Base-by-base conservation (phyloP, 139 green algal genomes). In the Closterium sp. region DNA sequence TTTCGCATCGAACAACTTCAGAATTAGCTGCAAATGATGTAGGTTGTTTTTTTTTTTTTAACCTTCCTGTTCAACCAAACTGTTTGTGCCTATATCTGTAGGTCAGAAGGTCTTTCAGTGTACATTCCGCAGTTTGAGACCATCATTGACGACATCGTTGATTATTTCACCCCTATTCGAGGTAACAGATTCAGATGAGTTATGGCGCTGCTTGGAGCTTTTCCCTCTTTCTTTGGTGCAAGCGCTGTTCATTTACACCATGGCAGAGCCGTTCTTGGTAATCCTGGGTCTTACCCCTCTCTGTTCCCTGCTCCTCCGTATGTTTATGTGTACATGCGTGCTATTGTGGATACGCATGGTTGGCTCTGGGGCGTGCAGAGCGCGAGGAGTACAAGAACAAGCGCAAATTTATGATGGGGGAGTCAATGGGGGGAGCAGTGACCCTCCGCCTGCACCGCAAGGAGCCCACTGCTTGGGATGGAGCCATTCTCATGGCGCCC, bases 401-500 rank as follows among this genome's bases (percentile, higher is more conserved):
- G 88, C n/a, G 89, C n/a, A 91, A 45, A 9, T 94, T 94, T 11
- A 31, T 94, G 31, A 91, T 85, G 10, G 91, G 91, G 22, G 91
- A 94, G 70, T 93, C 88, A 10, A 94, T 94, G 91, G 91, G 91
- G 4, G 91, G 91, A 29, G 91, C 91, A 10, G 62, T 92, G 3
- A 62, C 50, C 27, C 50, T 94, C 19, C 50, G 70, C 79, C 38
- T 92, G 22, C 88, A 93, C 42, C 88, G 88, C 17, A 89, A 70
- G 28, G 88, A 94, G 29, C 70, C 88, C 22, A 29, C 24, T 13
- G 70, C 38, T 17, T 94, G 91, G 91, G 29, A 94, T 22, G 91
- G 91, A 31, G 88, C 88, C 22, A 31, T 94, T 29, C 70, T 94
- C 28, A 29, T 94, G 91, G 91, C 91, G 45, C 91, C 91, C 85